Evolutionary conservation across 176 grass and related monocot species (phyloP).

Genomic region (Neostapfia colusana): DNA sequence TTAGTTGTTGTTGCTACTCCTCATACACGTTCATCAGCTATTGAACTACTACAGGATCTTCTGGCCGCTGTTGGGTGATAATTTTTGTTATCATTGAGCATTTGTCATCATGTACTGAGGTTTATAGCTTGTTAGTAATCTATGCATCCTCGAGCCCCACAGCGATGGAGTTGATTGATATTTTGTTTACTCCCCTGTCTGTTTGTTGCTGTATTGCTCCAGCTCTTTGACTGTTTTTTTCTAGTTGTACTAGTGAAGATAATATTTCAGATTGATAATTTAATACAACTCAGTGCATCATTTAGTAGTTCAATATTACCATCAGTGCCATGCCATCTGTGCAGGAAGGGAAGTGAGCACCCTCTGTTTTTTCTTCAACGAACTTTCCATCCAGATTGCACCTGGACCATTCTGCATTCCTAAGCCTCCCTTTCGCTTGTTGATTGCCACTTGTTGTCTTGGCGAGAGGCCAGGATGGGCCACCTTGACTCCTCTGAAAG

Average conservation of each 20-base stretch:
- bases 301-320: neutral
- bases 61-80: no score
- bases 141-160: constrained; percentile 23
- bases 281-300: neutral
- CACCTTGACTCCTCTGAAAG: constrained; percentile 19
- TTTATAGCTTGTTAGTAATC: constrained; percentile 11
- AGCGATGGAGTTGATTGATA: neutral
- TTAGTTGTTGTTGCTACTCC: no score
- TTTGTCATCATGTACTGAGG: no score
- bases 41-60: no score
- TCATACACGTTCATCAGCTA: no score
- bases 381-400: constrained; percentile 14
- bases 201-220: neutral
- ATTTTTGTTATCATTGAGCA: no score
- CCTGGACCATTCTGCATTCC: neutral
- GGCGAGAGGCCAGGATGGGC: neutral
- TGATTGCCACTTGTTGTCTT: constrained; percentile 31
- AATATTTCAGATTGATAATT: neutral
- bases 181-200: neutral
- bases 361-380: neutral
- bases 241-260: neutral
- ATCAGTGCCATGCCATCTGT: no score
- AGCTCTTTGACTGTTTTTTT: neutral
- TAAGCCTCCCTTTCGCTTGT: neutral
- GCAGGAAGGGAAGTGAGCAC: no score